Conservation (phyloP, 805 yeast species). For the Sungouiozyma intestinalis region DNA sequence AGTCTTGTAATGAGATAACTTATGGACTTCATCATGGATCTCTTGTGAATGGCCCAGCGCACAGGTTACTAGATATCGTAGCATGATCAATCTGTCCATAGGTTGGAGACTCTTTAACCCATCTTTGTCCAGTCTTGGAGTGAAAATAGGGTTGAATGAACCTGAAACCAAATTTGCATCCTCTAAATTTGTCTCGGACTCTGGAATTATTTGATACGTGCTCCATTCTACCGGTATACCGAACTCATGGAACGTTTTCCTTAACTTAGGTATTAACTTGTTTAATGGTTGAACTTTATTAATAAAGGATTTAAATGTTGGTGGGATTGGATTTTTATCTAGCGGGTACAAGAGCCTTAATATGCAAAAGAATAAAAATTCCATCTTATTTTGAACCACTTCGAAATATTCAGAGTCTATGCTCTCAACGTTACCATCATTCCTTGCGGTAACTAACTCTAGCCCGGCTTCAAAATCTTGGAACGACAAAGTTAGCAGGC, state of each 20-base stretch:
- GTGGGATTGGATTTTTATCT: conserved; percentile 2
- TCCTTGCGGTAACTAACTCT: conserved; percentile 14
- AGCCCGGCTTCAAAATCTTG: conserved; percentile 26
- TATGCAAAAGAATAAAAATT: conserved; percentile 17
- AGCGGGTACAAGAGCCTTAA: conserved; percentile 16
- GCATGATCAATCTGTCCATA: conserved; percentile 17
- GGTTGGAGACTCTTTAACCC: conserved; percentile 22
- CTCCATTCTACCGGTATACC: conserved; percentile 27
- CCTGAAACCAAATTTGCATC: background rate
- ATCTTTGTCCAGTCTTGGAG: conserved; percentile 13
- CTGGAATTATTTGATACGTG: conserved; percentile 7
- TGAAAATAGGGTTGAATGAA: conserved; percentile 15
- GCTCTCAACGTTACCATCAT: conserved; percentile 9
- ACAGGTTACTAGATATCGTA: conserved; percentile 19
- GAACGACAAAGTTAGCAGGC: conserved; percentile 19
- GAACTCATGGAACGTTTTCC: conserved; percentile 17
- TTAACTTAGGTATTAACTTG: conserved; percentile 14
- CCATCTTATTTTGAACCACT: conserved; percentile 20
- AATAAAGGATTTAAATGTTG: conserved; percentile 10
- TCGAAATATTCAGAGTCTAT: conserved; percentile 15
- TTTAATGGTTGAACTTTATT: conserved; percentile 15
- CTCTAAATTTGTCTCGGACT: background rate
- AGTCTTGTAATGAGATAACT: conserved; percentile 18
- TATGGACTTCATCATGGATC: conserved; percentile 22
- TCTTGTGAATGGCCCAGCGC: conserved; percentile 16